A percentile compares a stretch with the other conserved stretches of the same genome.
phyloP scores from a whole-genome alignment of 768 basidiomycete species.

The Rhodosporidiobolus odoratus region DNA sequence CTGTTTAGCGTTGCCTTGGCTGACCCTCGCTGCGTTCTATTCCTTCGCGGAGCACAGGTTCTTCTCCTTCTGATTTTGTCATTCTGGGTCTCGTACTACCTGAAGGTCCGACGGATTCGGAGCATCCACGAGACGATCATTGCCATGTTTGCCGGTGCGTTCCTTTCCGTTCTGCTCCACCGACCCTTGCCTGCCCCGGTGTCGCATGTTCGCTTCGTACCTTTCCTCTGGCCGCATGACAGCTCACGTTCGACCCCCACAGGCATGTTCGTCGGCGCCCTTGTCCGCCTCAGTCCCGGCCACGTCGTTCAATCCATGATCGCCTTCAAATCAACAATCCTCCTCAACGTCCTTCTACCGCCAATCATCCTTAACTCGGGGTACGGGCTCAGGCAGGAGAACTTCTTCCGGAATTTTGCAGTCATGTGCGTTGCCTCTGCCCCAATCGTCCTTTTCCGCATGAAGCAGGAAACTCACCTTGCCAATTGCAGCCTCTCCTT shows the following conservation, averaged over 20 bases:
- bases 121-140: conserved; percentile 94
- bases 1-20: no score
- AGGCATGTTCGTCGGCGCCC: conserved; percentile 86
- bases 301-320: conserved; percentile 96
- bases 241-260: neutral
- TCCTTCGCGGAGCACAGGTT: conserved; percentile 32
- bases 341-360: conserved; percentile 95
- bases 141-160: conserved; percentile 71
- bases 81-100: conserved; percentile 92
- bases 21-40: no score
- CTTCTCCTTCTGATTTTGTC: conserved; percentile 82
- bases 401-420: conserved; percentile 97
- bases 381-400: conserved; percentile 95
- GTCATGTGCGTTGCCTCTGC: conserved; percentile 62
- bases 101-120: conserved; percentile 92
- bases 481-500: conserved; percentile 50
- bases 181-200: neutral
- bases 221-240: neutral
- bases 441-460: neutral
- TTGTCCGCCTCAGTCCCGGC: conserved; percentile 83
- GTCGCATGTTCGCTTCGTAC: neutral
- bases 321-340: conserved; percentile 67
- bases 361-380: conserved; percentile 98
- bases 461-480: neutral
- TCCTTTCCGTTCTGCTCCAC: neutral